Evolutionary conservation across 768 basidiomycete species (phyloP).

Genomic region (Tulasnella sp.): DNA sequence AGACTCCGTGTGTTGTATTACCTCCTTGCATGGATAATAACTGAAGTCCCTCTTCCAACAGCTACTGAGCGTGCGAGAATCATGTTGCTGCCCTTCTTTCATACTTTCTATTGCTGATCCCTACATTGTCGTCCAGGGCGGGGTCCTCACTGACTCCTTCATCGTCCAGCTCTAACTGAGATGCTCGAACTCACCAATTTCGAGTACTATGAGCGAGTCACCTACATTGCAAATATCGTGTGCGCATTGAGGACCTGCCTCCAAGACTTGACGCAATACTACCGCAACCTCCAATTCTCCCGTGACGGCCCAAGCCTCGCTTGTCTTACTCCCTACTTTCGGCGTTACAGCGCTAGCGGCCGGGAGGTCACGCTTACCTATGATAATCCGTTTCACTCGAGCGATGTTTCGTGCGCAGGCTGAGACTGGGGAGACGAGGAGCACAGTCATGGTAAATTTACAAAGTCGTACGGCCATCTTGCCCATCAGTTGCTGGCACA

Average conservation of each 20-base stretch:
- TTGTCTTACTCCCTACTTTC: neutral
- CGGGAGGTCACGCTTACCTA: constrained; percentile 1
- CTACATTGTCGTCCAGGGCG: constrained; percentile 27
- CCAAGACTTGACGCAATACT: neutral
- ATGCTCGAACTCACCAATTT: constrained; percentile 10
- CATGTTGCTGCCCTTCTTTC: constrained; percentile 26
- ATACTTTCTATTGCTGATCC: constrained; percentile 24
- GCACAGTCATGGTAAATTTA: constrained; percentile 1
- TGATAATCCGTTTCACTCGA: neutral
- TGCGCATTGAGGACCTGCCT: neutral
- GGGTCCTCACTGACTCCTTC: constrained; percentile 21
- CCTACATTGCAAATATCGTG: neutral
- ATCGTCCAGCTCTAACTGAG: constrained; percentile 29
- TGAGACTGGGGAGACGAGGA: neutral
- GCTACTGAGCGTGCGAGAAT: constrained; percentile 9
- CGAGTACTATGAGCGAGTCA: neutral
- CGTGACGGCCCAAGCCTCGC: neutral
- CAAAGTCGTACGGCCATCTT: neutral
- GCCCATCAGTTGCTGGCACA: constrained; percentile 1
- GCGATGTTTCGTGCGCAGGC: neutral
- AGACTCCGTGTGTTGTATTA: neutral
- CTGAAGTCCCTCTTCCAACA: neutral
- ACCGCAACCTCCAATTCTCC: neutral
- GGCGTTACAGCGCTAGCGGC: neutral
- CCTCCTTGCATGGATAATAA: neutral